Base-by-base conservation (phyloP, 1,284 basidiomycete species). In the Sporisorium graminicola region DNA sequence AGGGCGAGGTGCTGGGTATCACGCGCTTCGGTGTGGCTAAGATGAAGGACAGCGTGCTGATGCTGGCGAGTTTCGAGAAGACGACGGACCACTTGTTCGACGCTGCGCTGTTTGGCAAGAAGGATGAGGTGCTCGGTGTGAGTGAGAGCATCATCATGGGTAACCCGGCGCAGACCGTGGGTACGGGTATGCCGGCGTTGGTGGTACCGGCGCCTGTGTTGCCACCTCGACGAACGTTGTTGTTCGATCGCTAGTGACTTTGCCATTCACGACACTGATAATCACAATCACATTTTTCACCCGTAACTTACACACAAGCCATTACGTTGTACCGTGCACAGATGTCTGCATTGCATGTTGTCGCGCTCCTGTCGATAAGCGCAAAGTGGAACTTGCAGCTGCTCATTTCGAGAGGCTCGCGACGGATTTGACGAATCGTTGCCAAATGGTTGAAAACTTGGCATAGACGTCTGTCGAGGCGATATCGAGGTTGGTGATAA, bases 91-190 rank as follows among this genome's bases (percentile, higher is more conserved):
- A 99, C 86, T 87, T 99, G 72, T 99, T 99, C 87, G 95, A 99
- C 83, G 97, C 97, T 1, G 93, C 97, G 5, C 92, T 97, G 10
- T 97, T 92, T 86, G 94, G 95, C 20, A 98, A 99, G 87, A 94
- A 92, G 60, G 97, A 99, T 84, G 91, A 90, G 64, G 97, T 99
- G 66, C 91, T 94, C 37, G 97, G 97, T 65, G 96, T 99, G 0
- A 98, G 95, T 20, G 97, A 99, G 86, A 98, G 95, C 86, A 99
- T 99, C 86, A 99, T 99, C 86, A 97, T 99, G 94, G 96, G 97
- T 35, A 98, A 97, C 82, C 92, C 95, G n/a, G 94, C 95, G 0
- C 92, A 94, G 22, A 93, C 91, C 74, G 95, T 95, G 82, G 96
- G 96, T 29, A 98, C 96, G 24, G 96, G 94, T n/a, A 84, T 84